phyloP scores from a whole-genome alignment of 139 green algal genomes.

The Tetraselmis striata region DNA sequence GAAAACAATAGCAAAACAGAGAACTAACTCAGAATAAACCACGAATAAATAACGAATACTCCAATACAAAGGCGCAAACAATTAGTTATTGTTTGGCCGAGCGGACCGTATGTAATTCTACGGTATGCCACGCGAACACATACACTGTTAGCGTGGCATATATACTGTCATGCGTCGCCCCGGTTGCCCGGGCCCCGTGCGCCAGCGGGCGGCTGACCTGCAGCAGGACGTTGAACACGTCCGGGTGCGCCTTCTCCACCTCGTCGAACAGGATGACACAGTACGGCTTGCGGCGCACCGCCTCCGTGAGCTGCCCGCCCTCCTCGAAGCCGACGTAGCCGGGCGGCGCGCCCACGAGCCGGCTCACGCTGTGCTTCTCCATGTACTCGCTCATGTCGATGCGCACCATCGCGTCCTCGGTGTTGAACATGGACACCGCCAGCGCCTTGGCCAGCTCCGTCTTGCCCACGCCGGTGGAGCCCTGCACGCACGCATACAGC shows the following conservation, averaged over 20 bases:
- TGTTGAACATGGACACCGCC: conserved; percentile 85
- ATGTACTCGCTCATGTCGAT: conserved; percentile 99
- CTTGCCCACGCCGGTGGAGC: conserved; percentile 84
- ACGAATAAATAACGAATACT: too few relatives aligned
- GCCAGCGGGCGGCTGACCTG: conserved; percentile 19
- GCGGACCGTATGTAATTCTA: too few relatives aligned
- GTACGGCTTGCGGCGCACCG: conserved; percentile 39
- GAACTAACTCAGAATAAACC: too few relatives aligned
- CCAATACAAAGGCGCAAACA: too few relatives aligned
- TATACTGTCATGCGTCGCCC: too few relatives aligned
- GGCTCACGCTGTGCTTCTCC: conserved; percentile 81
- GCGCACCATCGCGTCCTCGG: conserved; percentile 75
- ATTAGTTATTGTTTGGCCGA: too few relatives aligned
- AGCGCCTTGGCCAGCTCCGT: conserved; percentile 96
- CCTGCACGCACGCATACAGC: background rate
- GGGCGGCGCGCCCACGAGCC: conserved; percentile 85
- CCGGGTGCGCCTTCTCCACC: conserved; percentile 64
- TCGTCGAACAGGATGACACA: conserved; percentile 65
- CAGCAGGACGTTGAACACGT: conserved; percentile 86
- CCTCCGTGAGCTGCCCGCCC: conserved; percentile 56
- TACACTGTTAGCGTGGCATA: too few relatives aligned
- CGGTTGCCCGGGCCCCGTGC: too few relatives aligned
- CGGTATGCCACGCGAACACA: too few relatives aligned
- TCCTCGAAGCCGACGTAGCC: conserved; percentile 97
- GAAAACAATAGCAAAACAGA: too few relatives aligned